Conservation (phyloP, 176 grass and related monocot genomes). For the Oryza punctata region DNA sequence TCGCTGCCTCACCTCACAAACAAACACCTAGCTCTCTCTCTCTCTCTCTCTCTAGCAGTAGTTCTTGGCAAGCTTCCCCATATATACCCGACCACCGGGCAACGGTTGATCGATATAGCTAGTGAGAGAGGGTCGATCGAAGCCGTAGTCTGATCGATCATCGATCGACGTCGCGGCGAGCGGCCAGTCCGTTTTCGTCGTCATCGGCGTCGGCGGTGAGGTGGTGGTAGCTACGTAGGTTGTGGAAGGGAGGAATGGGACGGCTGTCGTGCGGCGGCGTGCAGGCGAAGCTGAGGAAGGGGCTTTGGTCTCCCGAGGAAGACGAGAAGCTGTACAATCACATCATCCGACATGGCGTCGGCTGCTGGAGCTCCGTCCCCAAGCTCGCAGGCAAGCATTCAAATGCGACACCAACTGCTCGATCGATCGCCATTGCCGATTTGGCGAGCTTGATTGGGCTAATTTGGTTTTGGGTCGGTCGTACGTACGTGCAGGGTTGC, state of each 20-base stretch:
- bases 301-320: constrained; percentile 85
- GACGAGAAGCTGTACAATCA: constrained; percentile 91
- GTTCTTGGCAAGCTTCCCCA: constrained; percentile 57
- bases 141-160: neutral
- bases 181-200: neutral
- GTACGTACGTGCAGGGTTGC: constrained; percentile 60
- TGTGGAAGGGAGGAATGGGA: constrained; percentile 53
- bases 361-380: constrained; percentile 83
- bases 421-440: neutral
- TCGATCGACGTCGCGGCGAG: neutral
- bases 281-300: constrained; percentile 78
- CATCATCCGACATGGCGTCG: constrained; percentile 78
- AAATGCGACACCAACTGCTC: neutral
- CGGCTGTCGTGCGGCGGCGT: constrained; percentile 54
- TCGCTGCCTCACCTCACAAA: constrained; percentile 50
- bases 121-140: neutral
- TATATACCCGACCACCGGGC: constrained; percentile 40
- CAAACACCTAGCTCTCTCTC: neutral
- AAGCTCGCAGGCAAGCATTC: constrained; percentile 64
- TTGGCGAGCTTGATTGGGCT: neutral
- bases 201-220: neutral
- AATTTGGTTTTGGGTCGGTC: neutral
- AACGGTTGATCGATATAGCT: neutral
- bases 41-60: constrained; percentile 11
- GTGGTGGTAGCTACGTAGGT: neutral